These are phyloP conservation scores for Trichophyton mentagrophytes DNA, from an alignment of 2,329 filamentous ascomycete genomes.

Conservation along the genomic window DNA sequence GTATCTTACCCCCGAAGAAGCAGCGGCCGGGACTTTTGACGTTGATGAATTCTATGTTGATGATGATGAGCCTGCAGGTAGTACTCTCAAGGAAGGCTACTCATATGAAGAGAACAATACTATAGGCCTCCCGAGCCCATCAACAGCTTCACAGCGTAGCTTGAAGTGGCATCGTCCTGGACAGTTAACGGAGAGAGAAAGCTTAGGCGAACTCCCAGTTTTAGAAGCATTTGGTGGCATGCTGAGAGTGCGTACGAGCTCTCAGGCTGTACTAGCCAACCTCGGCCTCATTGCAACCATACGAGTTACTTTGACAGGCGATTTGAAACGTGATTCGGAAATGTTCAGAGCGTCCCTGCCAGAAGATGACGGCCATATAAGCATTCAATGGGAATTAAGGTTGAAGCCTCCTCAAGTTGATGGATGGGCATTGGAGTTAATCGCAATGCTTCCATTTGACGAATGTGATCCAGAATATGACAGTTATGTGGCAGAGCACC, in stretches of 20 bases:
- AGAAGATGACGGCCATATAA: neutral
- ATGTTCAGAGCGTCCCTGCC: neutral
- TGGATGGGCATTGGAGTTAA: neutral
- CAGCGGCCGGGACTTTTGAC: neutral
- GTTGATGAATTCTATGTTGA: neutral
- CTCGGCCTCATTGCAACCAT: conserved; percentile 4
- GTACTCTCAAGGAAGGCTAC: neutral
- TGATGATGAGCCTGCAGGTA: neutral
- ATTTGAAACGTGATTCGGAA: neutral
- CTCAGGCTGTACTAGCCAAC: neutral
- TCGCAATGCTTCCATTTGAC: neutral
- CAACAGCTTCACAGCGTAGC: conserved; percentile 14
- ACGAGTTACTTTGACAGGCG: neutral
- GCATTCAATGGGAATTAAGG: neutral
- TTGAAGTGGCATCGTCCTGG: conserved; percentile 14
- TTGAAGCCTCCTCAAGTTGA: neutral
- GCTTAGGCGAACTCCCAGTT: neutral
- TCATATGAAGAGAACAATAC: neutral
- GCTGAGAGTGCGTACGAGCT: conserved; percentile 2
- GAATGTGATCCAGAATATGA: neutral
- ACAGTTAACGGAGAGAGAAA: conserved; percentile 2
- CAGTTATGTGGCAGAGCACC: neutral
- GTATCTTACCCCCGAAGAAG: neutral
- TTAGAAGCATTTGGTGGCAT: neutral
- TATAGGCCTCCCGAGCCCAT: conserved; percentile 14